These are phyloP conservation scores for Populus deltoides DNA, from an alignment of 345 rosid species.

Conservation along the genomic window DNA sequence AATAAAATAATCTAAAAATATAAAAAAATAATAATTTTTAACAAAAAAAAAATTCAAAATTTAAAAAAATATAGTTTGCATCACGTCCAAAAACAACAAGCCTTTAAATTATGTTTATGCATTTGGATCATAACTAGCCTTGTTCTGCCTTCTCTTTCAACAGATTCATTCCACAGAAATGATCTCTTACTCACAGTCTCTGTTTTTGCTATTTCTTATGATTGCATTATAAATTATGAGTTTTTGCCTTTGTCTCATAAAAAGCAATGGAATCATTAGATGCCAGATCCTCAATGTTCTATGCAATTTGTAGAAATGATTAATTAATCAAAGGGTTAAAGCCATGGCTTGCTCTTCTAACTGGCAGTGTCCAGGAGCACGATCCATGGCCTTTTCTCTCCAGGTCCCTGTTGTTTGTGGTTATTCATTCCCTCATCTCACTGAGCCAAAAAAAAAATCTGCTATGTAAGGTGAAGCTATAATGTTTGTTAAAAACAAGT, in stretches of 20 bases:
- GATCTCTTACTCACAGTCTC: not conserved
- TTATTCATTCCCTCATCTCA: slow-evolving; percentile 93
- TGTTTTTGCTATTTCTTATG: not conserved
- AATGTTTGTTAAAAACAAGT: too few relatives aligned
- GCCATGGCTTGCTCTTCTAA: not conserved
- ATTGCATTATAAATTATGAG: not conserved
- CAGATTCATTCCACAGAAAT: slow-evolving; percentile 29
- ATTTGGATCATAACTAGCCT: not conserved
- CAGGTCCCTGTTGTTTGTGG: slow-evolving; percentile 99
- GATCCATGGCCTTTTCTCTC: slow-evolving; percentile 18
- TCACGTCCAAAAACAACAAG: too few relatives aligned
- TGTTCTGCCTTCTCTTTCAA: slow-evolving; percentile 13
- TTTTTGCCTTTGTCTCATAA: not conserved
- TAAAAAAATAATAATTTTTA: too few relatives aligned
- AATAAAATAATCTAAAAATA: too few relatives aligned
- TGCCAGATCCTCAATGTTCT: not conserved
- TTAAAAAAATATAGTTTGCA: too few relatives aligned
- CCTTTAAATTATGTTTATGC: too few relatives aligned
- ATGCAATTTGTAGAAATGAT: not conserved
- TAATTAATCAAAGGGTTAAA: not conserved
- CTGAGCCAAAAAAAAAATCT: slow-evolving; percentile 33
- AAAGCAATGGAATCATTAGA: not conserved
- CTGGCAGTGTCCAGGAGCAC: not conserved
- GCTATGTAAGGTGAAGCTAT: too few relatives aligned
- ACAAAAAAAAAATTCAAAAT: too few relatives aligned